These are phyloP conservation scores for Eimeria necatrix DNA, from an alignment of 169 alveolate genomes.

Conservation along the genomic window DNA sequence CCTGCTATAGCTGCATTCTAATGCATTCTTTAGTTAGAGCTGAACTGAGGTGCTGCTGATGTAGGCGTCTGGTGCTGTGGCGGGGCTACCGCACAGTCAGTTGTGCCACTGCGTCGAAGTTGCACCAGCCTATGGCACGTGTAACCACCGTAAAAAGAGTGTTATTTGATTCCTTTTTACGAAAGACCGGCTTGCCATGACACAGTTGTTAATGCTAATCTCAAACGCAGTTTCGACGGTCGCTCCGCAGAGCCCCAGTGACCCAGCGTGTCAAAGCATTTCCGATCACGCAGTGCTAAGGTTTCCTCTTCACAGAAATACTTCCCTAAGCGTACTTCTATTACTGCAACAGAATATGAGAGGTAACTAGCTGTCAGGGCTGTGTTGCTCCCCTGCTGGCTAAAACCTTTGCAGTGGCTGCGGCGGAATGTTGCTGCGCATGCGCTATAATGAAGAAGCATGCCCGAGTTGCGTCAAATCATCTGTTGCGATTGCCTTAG, in stretches of 20 bases:
- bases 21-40: neutral
- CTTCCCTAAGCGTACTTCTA: too few relatives aligned
- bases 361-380: neutral
- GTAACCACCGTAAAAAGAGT: neutral
- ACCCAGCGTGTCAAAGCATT: neutral
- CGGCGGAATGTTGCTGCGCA: neutral
- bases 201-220: neutral
- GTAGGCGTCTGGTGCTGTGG: neutral
- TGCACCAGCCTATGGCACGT: neutral
- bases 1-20: too few relatives aligned
- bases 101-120: neutral
- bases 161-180: neutral
- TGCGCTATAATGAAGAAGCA: neutral
- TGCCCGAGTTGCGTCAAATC: too few relatives aligned
- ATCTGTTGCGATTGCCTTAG: too few relatives aligned
- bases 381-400: neutral
- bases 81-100: constrained; percentile 5
- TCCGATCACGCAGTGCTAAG: too few relatives aligned
- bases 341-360: neutral
- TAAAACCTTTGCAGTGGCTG: neutral
- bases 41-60: neutral
- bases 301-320: too few relatives aligned
- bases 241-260: neutral
- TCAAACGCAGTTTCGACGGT: neutral
- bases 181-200: neutral